A percentile compares a stretch with the other conserved stretches of the same genome.
Conservation (phyloP, 2,329 filamentous ascomycete species). For the Talaromyces sp. region DNA sequence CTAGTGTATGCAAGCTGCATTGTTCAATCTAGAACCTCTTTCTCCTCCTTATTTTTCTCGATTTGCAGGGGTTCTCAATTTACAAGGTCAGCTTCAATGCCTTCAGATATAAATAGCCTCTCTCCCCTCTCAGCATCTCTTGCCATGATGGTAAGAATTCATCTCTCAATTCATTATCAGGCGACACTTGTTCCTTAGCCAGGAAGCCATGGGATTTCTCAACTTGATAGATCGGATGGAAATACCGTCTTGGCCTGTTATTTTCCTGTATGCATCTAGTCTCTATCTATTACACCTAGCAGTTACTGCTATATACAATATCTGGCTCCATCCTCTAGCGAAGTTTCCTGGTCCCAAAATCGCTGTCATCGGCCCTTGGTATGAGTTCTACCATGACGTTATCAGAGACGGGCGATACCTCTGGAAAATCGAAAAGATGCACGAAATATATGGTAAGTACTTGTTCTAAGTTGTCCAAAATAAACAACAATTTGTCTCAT, state of each 20-base stretch:
- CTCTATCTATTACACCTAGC: not conserved
- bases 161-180: not conserved
- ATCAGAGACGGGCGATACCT: slow-evolving; percentile 32
- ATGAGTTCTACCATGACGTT: slow-evolving; percentile 38
- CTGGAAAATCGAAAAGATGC: slow-evolving; percentile 34
- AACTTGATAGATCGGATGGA: not conserved
- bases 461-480: not conserved
- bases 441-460: slow-evolving; percentile 31
- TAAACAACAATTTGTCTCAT: slow-evolving; percentile 17
- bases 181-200: not conserved
- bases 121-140: not conserved
- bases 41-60: not conserved
- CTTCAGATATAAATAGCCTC: not conserved
- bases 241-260: not conserved
- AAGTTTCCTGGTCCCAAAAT: slow-evolving; percentile 31
- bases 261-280: not conserved
- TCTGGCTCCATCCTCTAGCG: slow-evolving; percentile 32
- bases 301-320: slow-evolving; percentile 14
- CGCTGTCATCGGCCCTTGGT: slow-evolving; percentile 31
- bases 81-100: not conserved
- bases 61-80: no score
- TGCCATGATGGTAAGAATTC: not conserved
- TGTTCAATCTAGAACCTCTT: not conserved
- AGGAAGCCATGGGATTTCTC: not conserved
- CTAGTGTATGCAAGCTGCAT: not conserved